These are phyloP conservation scores for Leccinum fallax DNA, from an alignment of 1,284 basidiomycete genomes.

Conservation along the genomic window DNA sequence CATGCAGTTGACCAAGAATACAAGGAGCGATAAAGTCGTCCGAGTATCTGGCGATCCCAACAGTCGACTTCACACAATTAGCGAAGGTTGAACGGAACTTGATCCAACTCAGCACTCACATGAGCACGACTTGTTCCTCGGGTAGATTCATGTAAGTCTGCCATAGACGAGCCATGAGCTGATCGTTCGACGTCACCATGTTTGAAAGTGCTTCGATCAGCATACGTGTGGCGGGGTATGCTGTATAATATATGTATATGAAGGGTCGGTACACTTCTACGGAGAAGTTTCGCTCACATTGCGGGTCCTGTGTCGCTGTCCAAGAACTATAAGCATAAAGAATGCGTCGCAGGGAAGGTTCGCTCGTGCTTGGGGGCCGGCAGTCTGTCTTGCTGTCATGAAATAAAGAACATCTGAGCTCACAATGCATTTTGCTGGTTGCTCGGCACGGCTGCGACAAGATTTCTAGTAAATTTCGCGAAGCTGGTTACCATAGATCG, in stretches of 20 bases:
- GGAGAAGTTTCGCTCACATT: slow-evolving; percentile 43
- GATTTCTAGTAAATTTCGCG: slow-evolving; percentile 76
- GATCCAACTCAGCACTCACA: slow-evolving; percentile 50
- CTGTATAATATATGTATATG: slow-evolving; percentile 39
- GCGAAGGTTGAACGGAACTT: slow-evolving; percentile 4
- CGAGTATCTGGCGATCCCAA: slow-evolving; percentile 67
- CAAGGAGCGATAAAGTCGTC: slow-evolving; percentile 63
- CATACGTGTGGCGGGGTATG: slow-evolving; percentile 56
- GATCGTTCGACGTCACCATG: slow-evolving; percentile 68
- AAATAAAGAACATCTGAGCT: slow-evolving; percentile 34
- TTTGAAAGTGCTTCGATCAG: slow-evolving; percentile 75
- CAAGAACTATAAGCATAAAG: slow-evolving; percentile 74
- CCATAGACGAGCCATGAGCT: slow-evolving; percentile 60
- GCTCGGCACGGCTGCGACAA: slow-evolving; percentile 63
- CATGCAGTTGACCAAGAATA: slow-evolving; percentile 75
- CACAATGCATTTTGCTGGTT: slow-evolving; percentile 73
- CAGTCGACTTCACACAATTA: slow-evolving; percentile 58
- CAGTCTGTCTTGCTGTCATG: slow-evolving; percentile 8
- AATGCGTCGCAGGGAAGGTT: slow-evolving; percentile 43
- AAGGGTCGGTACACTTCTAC: slow-evolving; percentile 16
- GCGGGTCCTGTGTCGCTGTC: slow-evolving; percentile 54
- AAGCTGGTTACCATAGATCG: slow-evolving; percentile 48
- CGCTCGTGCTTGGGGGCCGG: slow-evolving; percentile 51
- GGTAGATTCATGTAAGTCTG: slow-evolving; percentile 62
- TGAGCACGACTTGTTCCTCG: slow-evolving; percentile 72